Conservation (phyloP, 2,329 filamentous ascomycete genomes). For the Colletotrichum godetiae region DNA sequence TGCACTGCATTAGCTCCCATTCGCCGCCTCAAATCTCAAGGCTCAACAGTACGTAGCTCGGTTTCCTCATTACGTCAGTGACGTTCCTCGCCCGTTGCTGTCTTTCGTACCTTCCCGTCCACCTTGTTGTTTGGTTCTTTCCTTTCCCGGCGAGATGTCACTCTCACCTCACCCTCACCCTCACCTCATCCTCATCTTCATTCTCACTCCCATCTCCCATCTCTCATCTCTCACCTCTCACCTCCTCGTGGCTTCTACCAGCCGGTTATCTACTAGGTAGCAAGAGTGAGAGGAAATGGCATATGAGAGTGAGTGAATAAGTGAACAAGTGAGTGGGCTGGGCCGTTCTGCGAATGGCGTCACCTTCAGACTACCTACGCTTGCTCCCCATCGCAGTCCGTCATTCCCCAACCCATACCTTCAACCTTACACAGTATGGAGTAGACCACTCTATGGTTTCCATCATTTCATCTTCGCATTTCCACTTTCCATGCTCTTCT, state of each 20-base stretch:
- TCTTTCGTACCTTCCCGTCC: background rate
- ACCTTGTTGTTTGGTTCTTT: background rate
- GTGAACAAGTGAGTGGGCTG: background rate
- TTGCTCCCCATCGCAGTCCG: no score
- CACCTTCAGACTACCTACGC: background rate
- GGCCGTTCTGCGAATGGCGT: slow-evolving; percentile 7
- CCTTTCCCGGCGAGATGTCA: background rate
- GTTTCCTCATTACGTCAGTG: slow-evolving; percentile 16
- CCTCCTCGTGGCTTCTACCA: background rate
- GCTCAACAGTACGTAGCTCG: slow-evolving; percentile 6
- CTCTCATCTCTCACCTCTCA: background rate
- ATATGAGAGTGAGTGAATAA: background rate
- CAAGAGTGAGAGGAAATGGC: background rate
- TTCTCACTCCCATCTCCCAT: background rate
- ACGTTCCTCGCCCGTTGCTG: slow-evolving; percentile 10
- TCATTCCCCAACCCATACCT: no score
- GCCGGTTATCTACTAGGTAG: background rate
- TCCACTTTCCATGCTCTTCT: background rate
- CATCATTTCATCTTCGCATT: background rate
- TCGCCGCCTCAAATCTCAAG: slow-evolving; percentile 14
- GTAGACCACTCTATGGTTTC: background rate
- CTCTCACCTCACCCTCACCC: no score
- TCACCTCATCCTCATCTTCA: background rate
- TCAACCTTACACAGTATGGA: no score
- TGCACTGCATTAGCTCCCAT: slow-evolving; percentile 10